These are phyloP conservation scores for Nannochloropsis salina DNA, from an alignment of 108 stramenopile genomes.

Conservation along the genomic window DNA sequence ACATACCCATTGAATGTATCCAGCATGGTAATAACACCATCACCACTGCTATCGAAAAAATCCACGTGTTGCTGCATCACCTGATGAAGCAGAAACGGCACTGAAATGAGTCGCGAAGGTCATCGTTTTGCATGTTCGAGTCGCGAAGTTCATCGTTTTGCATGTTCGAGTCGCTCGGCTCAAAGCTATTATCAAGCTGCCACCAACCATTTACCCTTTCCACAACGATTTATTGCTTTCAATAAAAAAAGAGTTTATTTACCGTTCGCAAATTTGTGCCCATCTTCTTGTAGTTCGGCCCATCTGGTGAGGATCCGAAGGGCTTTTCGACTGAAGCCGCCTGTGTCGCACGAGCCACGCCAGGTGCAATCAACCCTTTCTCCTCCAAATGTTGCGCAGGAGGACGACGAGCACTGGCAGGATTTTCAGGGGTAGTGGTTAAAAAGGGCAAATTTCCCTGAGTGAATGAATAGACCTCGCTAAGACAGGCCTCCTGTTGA, in stretches of 20 bases:
- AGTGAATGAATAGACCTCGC: background rate
- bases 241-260: background rate
- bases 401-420: background rate
- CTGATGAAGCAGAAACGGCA: background rate
- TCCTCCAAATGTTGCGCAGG: background rate
- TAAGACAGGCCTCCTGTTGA: background rate
- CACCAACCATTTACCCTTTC: background rate
- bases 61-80: slow-evolving; percentile 11
- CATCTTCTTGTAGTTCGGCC: background rate
- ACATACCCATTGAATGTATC: background rate
- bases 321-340: background rate
- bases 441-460: background rate
- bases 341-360: background rate
- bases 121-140: background rate
- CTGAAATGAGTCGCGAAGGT: background rate
- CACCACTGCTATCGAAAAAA: background rate
- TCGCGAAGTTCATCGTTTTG: background rate
- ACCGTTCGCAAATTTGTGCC: background rate
- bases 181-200: too few relatives aligned
- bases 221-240: background rate
- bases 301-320: background rate
- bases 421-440: background rate
- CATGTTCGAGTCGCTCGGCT: too few relatives aligned
- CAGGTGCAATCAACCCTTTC: background rate
- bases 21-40: background rate